phyloP scores from a whole-genome alignment of 352 stramenopile genomes.

The Phytophthora pistaciae region DNA sequence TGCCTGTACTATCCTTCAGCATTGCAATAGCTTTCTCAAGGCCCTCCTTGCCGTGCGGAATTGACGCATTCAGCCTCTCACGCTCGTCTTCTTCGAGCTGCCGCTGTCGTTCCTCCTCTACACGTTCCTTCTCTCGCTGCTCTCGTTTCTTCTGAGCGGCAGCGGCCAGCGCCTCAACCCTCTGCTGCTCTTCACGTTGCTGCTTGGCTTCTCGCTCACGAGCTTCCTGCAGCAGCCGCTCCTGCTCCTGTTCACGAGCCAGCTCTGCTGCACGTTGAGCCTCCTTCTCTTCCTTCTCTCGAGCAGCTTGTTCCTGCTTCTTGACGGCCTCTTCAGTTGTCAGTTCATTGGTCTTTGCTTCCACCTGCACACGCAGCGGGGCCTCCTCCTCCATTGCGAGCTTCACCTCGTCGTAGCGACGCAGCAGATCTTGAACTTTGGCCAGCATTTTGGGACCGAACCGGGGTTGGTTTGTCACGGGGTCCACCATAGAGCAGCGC shows the following conservation, averaged over 20 bases:
- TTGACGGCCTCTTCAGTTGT: slow-evolving; percentile 11
- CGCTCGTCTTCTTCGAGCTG: slow-evolving; percentile 45
- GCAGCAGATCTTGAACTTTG: slow-evolving; percentile 67
- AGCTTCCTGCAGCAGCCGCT: slow-evolving; percentile 25
- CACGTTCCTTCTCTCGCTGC: slow-evolving; percentile 40
- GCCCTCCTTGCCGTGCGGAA: slow-evolving; percentile 48
- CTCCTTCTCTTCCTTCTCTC: slow-evolving; percentile 18
- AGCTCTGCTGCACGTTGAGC: slow-evolving; percentile 24
- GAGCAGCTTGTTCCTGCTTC: slow-evolving; percentile 14
- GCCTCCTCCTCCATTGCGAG: slow-evolving; percentile 33
- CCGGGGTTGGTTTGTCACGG: slow-evolving; percentile 72
- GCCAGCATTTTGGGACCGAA: slow-evolving; percentile 83
- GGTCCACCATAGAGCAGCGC: slow-evolving; percentile 68
- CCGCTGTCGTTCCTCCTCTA: slow-evolving; percentile 43
- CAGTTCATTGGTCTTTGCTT: slow-evolving; percentile 32
- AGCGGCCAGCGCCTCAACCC: slow-evolving; percentile 54
- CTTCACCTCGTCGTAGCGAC: slow-evolving; percentile 56
- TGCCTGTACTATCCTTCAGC: slow-evolving; percentile 51
- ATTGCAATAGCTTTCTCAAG: slow-evolving; percentile 51
- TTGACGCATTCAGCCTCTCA: slow-evolving; percentile 41
- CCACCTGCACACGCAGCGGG: slow-evolving; percentile 33
- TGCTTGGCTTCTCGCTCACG: slow-evolving; percentile 22
- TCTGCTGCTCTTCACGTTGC: slow-evolving; percentile 31
- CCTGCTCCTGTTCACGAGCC: slow-evolving; percentile 27
- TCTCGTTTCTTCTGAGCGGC: slow-evolving; percentile 71